Percentiles rank a stretch among this genome's conserved stretches.
Conservation (phyloP, 768 basidiomycete genomes). For the Kwoniella mangroviensis region DNA sequence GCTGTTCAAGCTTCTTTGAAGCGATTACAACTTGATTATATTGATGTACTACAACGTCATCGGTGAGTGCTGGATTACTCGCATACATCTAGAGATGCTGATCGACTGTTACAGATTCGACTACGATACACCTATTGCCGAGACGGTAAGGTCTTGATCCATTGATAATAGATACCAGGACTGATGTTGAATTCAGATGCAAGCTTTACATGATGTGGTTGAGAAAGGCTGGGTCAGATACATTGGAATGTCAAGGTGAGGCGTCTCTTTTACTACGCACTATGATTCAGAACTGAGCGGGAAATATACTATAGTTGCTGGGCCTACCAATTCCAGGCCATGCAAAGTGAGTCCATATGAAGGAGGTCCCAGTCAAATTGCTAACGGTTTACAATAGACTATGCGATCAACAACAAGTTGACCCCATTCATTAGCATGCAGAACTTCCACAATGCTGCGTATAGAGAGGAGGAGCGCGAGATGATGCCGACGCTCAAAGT, state of each 20-base stretch:
- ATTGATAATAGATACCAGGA: not conserved
- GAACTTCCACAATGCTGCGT: conserved; percentile 68
- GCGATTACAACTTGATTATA: conserved; percentile 74
- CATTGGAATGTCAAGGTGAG: conserved; percentile 54
- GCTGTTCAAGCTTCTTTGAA: conserved; percentile 64
- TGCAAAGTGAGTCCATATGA: conserved; percentile 46
- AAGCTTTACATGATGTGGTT: conserved; percentile 72
- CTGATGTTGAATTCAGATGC: conserved; percentile 59
- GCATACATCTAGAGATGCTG: too few relatives aligned
- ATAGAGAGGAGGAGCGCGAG: conserved; percentile 63
- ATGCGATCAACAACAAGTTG: conserved; percentile 67
- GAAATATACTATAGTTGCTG: conserved; percentile 44
- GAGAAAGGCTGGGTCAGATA: conserved; percentile 68
- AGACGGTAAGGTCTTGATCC: conserved; percentile 53
- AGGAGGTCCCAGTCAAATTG: not conserved
- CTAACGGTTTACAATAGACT: conserved; percentile 58
- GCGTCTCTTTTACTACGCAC: not conserved
- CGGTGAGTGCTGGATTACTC: not conserved
- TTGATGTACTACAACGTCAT: conserved; percentile 69
- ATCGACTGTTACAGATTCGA: conserved; percentile 57
- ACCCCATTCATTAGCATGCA: conserved; percentile 73
- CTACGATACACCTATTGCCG: conserved; percentile 65
- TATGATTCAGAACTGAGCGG: too few relatives aligned
- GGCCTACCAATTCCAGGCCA: conserved; percentile 56
- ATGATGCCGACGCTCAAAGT: conserved; percentile 51